Evolutionary conservation across 768 basidiomycete genomes (phyloP).

Genomic region (Pleurotus platypus): DNA sequence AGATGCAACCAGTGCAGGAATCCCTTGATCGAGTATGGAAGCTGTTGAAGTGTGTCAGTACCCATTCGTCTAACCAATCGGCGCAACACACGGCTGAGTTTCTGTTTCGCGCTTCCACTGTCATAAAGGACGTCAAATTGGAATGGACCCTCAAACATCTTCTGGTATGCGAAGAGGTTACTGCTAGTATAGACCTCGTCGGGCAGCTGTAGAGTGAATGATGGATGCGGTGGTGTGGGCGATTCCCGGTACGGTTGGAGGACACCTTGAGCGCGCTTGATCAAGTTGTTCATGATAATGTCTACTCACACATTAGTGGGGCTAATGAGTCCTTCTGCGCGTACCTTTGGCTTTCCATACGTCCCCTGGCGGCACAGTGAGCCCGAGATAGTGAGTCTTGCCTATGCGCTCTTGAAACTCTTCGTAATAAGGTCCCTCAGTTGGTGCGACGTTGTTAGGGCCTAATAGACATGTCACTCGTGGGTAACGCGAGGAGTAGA

Average conservation of each 20-base stretch:
- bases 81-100: slow-evolving; percentile 54
- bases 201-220: slow-evolving; percentile 72
- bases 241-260: slow-evolving; percentile 52
- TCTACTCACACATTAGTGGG: slow-evolving; percentile 37
- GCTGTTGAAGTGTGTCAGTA: slow-evolving; percentile 36
- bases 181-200: slow-evolving; percentile 69
- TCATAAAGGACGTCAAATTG: slow-evolving; percentile 90
- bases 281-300: slow-evolving; percentile 55
- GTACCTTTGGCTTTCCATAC: slow-evolving; percentile 87
- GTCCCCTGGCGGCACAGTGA: slow-evolving; percentile 53
- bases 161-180: slow-evolving; percentile 87
- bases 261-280: slow-evolving; percentile 51
- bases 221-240: slow-evolving; percentile 66
- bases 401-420: slow-evolving; percentile 60
- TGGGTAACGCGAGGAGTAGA: too few relatives aligned
- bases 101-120: slow-evolving; percentile 62
- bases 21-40: slow-evolving; percentile 59
- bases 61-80: background rate
- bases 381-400: slow-evolving; percentile 69
- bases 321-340: background rate
- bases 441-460: slow-evolving; percentile 51
- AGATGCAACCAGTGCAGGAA: slow-evolving; percentile 56
- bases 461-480: slow-evolving; percentile 31
- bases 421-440: slow-evolving; percentile 51
- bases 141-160: slow-evolving; percentile 79